Evolutionary conservation across 495 filamentous ascomycete species (phyloP), one percentile per base, ranked within the genome.

Genomic region (Daldinia loculata): DNA sequence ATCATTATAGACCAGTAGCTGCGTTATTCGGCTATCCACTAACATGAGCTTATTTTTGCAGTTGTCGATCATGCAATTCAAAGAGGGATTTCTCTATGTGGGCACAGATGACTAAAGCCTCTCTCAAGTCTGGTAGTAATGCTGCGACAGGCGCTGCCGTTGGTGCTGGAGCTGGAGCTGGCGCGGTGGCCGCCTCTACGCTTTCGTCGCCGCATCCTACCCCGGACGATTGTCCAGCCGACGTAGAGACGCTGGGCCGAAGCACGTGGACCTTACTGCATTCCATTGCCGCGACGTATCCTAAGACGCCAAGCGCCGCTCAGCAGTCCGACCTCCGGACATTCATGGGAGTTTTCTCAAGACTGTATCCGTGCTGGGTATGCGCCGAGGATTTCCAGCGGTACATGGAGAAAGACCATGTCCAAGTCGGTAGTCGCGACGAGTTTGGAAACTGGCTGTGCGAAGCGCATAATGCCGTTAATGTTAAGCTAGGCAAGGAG

Each of bases 401-500:
- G 0, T 98, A 94, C 87, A 92, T 98, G 83, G 84, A 82, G 66
- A 86, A 86, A 74, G 91, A 94, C 56, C 85, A 89, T 77, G 89
- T 93, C 61, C 80, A 86, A 74, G 82, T 95, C 32, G 85, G 84
- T 9, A 88, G 87, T 61, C 80, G 91, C 48, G 85, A 87, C 36
- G 92, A 92, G 75, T 93, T 99, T 75, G 95, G 94, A 45, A 85
- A 84, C 71, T 99, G 96, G 96, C 90, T 98, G 85, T 99, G 95
- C 75, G 91, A 95, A 79, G 95, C 95, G 74, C 95, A 99, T 85
- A 99, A 99, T 83, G 94, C 93, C 72, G 95, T 99, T 24, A 99
- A 99, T 85, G 83, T 86, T 56, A 98, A 97, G 82, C 77, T 98
- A 69, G 95, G 95, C 66, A 98, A 98, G 85, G 83, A 87, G 74